Evolutionary conservation across 371 early-diverging fungal genomes (phyloP), one percentile per base, ranked within the genome.

Genomic region (Circinella umbellata): DNA sequence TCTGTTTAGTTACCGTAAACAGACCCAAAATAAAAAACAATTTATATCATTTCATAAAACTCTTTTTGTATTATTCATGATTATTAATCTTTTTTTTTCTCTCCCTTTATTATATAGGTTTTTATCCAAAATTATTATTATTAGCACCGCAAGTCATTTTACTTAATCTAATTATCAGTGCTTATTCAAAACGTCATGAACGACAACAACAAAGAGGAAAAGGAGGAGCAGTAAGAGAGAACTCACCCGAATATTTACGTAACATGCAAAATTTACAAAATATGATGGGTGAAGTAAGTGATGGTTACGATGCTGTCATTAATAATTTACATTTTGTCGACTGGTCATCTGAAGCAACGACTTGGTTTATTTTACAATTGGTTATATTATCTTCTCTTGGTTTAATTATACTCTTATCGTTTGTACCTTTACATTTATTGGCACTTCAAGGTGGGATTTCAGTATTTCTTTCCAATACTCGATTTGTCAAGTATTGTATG

Each of bases 201-300:
- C 27, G 37, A 1, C 47, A 39, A 38, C 48, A 36, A 42, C 10
- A 36, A 47, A 9, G 20, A 27, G 48, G 47, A 36, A 17, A 3
- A 17, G 15, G 8, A 46, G n/a, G n/a, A 20, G 60, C 39, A 14
- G 60, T 11, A 14, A 17, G 35, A 20, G 81, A 82, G 60, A 48
- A 74, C 1, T 81, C 83, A 1, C 85, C 85, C 13, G 85, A 85
- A 48, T 82, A 82, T 46, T 36, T 80, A 3, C 68, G 64, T 6
- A 85, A 85, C 37, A 72, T 85, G 73, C 77, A 81, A 51, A 79
- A 81, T 53, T 35, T 85, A 17, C 85, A 85, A 64, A 85, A 82
- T 65, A 82, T 81, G 83, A 80, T 81, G 81, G 81, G 83, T 46
- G 80, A 81, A 72, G 73, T 82, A 61, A 73, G 77, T 60, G 80